Percentiles rank a stretch among this genome's conserved stretches.
These are phyloP conservation scores for Penicillium cataractarum DNA, from an alignment of 495 filamentous ascomycete species.

Conservation along the genomic window DNA sequence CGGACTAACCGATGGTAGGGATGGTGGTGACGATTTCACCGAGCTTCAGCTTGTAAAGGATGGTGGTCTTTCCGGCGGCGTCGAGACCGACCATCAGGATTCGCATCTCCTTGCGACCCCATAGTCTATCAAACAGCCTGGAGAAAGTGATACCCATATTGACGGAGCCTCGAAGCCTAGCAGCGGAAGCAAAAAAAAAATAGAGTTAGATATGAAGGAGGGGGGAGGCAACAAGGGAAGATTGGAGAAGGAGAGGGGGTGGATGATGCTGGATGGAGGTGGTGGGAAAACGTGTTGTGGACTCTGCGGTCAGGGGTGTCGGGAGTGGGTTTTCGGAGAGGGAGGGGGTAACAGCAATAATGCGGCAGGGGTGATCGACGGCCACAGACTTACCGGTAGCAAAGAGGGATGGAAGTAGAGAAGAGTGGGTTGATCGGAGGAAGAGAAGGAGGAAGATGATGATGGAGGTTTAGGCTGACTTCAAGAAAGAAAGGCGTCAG, in stretches of 20 bases:
- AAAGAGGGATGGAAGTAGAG: constrained; percentile 23
- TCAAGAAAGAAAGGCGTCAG: neutral
- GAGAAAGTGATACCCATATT: constrained; percentile 95
- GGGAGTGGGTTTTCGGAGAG: constrained; percentile 15
- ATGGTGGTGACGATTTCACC: constrained; percentile 99
- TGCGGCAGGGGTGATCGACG: constrained; percentile 22
- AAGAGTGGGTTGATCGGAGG: constrained; percentile 18
- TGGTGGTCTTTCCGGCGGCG: constrained; percentile 99
- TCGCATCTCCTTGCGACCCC: constrained; percentile 99
- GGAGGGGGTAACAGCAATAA: constrained; percentile 1
- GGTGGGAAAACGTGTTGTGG: constrained; percentile 37
- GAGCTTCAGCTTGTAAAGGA: constrained; percentile 99
- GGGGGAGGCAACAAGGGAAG: constrained; percentile 18
- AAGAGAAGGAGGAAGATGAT: constrained; percentile 18
- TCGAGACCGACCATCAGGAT: constrained; percentile 99
- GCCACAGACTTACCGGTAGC: constrained; percentile 16
- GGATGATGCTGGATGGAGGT: constrained; percentile 20
- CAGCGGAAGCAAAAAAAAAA: constrained; percentile 21
- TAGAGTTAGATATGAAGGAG: constrained; percentile 27
- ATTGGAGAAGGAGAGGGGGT: constrained; percentile 24
- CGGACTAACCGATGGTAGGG: constrained; percentile 92
- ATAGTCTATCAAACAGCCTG: constrained; percentile 90
- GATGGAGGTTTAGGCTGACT: constrained; percentile 3
- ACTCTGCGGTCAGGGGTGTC: constrained; percentile 30
- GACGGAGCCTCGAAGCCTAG: constrained; percentile 50